Conservation (phyloP, 257 asterid species). For the Haberlea rhodopensis region DNA sequence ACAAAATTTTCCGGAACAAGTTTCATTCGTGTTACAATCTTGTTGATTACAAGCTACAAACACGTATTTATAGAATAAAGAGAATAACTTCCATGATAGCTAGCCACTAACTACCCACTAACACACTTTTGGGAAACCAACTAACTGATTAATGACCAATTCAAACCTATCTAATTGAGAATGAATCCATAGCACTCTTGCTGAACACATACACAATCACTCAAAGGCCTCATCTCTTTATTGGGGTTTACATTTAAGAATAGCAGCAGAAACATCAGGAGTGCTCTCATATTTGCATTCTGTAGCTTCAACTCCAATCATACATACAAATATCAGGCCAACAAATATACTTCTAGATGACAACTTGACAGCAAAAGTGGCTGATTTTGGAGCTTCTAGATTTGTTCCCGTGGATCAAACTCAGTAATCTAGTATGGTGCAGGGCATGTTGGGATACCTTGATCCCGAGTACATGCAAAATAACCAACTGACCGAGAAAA, state of each 20-base stretch:
- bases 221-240: constrained; percentile 7
- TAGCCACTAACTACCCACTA: too few species aligned
- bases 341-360: constrained; percentile 24
- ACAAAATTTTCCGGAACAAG: too few species aligned
- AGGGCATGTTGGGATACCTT: constrained; percentile 35
- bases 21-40: too few species aligned
- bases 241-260: constrained; percentile 29
- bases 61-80: too few species aligned
- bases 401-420: constrained; percentile 17
- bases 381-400: constrained; percentile 29
- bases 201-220: constrained; percentile 27
- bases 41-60: too few species aligned
- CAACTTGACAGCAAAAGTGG: constrained; percentile 16
- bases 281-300: constrained; percentile 42
- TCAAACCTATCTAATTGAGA: too few species aligned
- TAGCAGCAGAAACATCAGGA: constrained; percentile 33
- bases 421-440: constrained; percentile 28
- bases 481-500: constrained; percentile 22
- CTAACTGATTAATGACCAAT: too few species aligned
- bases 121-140: too few species aligned
- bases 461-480: constrained; percentile 40
- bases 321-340: constrained; percentile 27
- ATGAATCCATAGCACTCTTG: too few species aligned
- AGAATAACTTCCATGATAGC: too few species aligned
- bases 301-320: constrained; percentile 35